Evolutionary conservation across 1,284 basidiomycete species (phyloP).

Genomic region (Ceratobasidium sp.): DNA sequence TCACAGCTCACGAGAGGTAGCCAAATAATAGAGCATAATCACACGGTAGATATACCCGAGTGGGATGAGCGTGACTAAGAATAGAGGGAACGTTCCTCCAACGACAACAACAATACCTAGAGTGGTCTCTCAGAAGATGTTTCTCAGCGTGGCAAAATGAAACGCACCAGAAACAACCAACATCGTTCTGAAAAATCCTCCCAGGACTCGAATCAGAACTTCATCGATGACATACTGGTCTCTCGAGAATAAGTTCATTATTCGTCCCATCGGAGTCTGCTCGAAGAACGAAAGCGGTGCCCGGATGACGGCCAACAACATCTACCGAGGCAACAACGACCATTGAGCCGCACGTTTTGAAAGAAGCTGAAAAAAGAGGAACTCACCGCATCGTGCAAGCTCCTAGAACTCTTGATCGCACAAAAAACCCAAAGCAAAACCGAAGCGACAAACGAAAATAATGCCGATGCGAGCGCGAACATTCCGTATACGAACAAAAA

Average conservation of each 20-base stretch:
- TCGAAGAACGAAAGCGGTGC: background rate
- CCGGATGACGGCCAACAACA: conserved; percentile 72
- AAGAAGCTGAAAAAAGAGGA: conserved; percentile 41
- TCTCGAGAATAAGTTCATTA: too few species aligned
- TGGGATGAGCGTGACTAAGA: too few species aligned
- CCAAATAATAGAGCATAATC: too few species aligned
- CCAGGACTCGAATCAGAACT: too few species aligned
- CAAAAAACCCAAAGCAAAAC: conserved; percentile 84
- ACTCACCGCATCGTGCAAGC: conserved; percentile 80
- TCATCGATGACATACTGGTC: too few species aligned
- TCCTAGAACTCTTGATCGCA: conserved; percentile 56
- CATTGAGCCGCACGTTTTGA: conserved; percentile 43
- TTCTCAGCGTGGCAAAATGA: background rate
- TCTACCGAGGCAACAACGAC: conserved; percentile 62
- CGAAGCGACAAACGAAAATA: conserved; percentile 68
- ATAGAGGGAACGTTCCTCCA: too few species aligned
- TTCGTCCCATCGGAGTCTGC: too few species aligned
- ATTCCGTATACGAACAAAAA: conserved; percentile 74
- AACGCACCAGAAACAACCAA: conserved; percentile 39
- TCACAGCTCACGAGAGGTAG: too few species aligned
- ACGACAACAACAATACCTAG: too few species aligned
- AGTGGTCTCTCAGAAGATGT: conserved; percentile 38
- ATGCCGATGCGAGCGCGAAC: conserved; percentile 67
- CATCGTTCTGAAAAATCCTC: too few species aligned
- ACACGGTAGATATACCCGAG: too few species aligned